Conservation (phyloP, 1,284 basidiomycete species). For the Inonotus obliquus region DNA sequence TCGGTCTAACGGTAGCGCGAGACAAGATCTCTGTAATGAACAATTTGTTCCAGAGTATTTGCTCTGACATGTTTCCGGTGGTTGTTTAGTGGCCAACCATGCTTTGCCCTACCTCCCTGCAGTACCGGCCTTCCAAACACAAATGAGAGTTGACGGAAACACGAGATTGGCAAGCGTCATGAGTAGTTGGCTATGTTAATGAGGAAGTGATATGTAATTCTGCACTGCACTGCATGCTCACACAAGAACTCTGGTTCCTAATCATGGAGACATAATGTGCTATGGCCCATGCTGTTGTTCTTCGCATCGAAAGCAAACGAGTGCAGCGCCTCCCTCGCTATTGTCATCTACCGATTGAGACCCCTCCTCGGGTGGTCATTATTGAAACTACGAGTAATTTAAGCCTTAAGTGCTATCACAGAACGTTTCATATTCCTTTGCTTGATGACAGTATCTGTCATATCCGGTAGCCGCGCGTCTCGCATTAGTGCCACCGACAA, state of each 20-base stretch:
- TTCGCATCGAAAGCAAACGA: too few relatives aligned
- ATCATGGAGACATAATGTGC: too few relatives aligned
- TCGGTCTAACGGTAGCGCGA: neutral
- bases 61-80: neutral
- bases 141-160: neutral
- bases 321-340: neutral
- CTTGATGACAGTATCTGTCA: neutral
- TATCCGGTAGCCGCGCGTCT: neutral
- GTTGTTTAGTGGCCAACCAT: neutral
- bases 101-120: neutral
- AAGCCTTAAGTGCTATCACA: neutral
- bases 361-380: neutral
- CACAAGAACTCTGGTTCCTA: too few relatives aligned
- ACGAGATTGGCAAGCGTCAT: neutral
- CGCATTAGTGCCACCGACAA: neutral
- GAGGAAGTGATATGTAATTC: too few relatives aligned
- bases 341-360: neutral
- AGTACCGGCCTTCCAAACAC: neutral
- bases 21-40: neutral
- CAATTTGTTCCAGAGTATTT: neutral
- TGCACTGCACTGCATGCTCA: too few relatives aligned
- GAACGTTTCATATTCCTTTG: neutral
- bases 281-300: too few relatives aligned
- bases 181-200: neutral
- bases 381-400: neutral